Conservation (phyloP, 805 yeast genomes). For the Candida pseudoglaebosa region DNA sequence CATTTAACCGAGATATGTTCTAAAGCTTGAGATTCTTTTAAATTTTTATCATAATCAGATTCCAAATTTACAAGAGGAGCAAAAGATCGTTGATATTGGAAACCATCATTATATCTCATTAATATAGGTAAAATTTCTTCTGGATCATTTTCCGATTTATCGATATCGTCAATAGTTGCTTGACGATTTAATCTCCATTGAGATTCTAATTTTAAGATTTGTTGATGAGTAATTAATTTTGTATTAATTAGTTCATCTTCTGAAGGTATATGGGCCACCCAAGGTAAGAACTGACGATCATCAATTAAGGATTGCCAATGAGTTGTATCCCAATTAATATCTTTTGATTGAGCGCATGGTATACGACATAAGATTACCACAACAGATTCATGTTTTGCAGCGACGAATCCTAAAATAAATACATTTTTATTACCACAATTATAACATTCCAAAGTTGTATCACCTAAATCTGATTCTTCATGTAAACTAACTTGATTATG, state of each 20-base stretch:
- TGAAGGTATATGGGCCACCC: conserved; percentile 73
- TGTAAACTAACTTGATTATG: conserved; percentile 75
- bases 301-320: conserved; percentile 88
- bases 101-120: conserved; percentile 76
- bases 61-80: conserved; percentile 81
- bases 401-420: conserved; percentile 78
- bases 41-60: conserved; percentile 70
- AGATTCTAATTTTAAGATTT: conserved; percentile 70
- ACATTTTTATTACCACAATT: conserved; percentile 81
- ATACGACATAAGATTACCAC: conserved; percentile 83
- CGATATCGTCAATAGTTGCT: conserved; percentile 62
- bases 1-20: conserved; percentile 71
- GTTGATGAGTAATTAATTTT: conserved; percentile 53
- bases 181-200: conserved; percentile 73
- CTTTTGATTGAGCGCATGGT: conserved; percentile 79
- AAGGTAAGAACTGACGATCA: conserved; percentile 69
- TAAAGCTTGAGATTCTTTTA: conserved; percentile 74
- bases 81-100: conserved; percentile 78
- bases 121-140: conserved; percentile 66
- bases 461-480: conserved; percentile 81
- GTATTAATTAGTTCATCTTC: conserved; percentile 61
- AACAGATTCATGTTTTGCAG: conserved; percentile 81
- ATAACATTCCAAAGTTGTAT: conserved; percentile 81
- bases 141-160: conserved; percentile 44
- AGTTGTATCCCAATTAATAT: conserved; percentile 78